Percentiles rank a stretch among this genome's conserved stretches.
Conservation (phyloP, 2,329 filamentous ascomycete genomes). For the Spiromastix sp. region DNA sequence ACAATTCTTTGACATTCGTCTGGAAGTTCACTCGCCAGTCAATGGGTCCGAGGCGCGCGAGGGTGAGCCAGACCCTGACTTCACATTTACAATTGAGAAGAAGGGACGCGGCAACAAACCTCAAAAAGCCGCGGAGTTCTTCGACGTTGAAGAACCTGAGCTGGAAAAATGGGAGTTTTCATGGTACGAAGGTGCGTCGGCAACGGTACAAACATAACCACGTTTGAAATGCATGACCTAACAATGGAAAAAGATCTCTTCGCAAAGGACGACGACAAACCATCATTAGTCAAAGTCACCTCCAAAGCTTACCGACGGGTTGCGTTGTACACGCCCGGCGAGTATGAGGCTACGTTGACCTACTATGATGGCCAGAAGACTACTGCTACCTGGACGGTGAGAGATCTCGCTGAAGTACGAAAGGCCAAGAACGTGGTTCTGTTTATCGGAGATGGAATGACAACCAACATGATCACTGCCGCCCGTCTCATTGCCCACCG, state of each 20-base stretch:
- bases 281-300: slow-evolving; percentile 68
- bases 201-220: not conserved
- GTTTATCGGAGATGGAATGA: slow-evolving; percentile 65
- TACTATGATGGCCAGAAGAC: slow-evolving; percentile 67
- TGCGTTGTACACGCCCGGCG: slow-evolving; percentile 66
- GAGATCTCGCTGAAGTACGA: slow-evolving; percentile 57
- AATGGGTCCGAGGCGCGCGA: slow-evolving; percentile 74
- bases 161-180: slow-evolving; percentile 73
- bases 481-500: slow-evolving; percentile 73
- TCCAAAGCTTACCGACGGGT: slow-evolving; percentile 69
- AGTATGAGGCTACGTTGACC: slow-evolving; percentile 63
- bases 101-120: slow-evolving; percentile 37
- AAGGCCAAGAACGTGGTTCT: slow-evolving; percentile 78
- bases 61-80: slow-evolving; percentile 58
- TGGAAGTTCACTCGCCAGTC: slow-evolving; percentile 70
- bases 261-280: slow-evolving; percentile 57
- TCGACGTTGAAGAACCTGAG: slow-evolving; percentile 57
- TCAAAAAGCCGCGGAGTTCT: slow-evolving; percentile 53
- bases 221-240: not conserved
- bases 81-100: slow-evolving; percentile 64
- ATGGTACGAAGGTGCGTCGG: slow-evolving; percentile 60
- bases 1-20: slow-evolving; percentile 73
- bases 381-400: slow-evolving; percentile 65
- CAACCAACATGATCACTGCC: slow-evolving; percentile 44
- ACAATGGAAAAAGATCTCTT: slow-evolving; percentile 50